These are phyloP conservation scores for Cordyceps tenuipes DNA, from an alignment of 2,329 filamentous ascomycete species.

Conservation along the genomic window DNA sequence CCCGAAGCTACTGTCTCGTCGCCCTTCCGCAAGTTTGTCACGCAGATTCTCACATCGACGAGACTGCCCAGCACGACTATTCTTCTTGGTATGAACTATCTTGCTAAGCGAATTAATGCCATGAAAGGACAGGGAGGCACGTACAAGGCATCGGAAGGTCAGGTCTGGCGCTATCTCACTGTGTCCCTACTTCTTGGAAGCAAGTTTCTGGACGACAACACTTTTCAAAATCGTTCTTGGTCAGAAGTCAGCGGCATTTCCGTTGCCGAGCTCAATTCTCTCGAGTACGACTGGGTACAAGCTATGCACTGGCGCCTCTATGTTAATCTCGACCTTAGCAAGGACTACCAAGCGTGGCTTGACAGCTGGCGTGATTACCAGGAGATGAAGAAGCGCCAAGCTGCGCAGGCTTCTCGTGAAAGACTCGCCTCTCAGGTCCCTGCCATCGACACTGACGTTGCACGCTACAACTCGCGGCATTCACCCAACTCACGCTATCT, in stretches of 20 bases:
- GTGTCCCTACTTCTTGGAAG: slow-evolving; percentile 78
- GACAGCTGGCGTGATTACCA: slow-evolving; percentile 53
- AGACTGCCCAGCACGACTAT: slow-evolving; percentile 87
- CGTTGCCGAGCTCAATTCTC: slow-evolving; percentile 71
- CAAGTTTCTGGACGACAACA: slow-evolving; percentile 96
- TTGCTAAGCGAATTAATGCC: slow-evolving; percentile 74
- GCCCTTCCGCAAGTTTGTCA: slow-evolving; percentile 85
- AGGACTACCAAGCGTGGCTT: slow-evolving; percentile 59
- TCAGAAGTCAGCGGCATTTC: slow-evolving; percentile 88
- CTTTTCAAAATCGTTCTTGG: slow-evolving; percentile 95
- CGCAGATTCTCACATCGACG: slow-evolving; percentile 83
- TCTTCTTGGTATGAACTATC: slow-evolving; percentile 79
- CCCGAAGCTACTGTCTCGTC: slow-evolving; percentile 49
- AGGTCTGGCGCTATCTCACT: slow-evolving; percentile 82
- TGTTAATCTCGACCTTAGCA: slow-evolving; percentile 69
- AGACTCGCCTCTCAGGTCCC: slow-evolving; percentile 41
- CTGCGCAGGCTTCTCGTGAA: slow-evolving; percentile 40
- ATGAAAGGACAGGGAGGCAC: slow-evolving; percentile 45
- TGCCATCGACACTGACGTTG: slow-evolving; percentile 35
- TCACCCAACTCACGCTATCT: slow-evolving; percentile 39
- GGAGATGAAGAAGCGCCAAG: slow-evolving; percentile 45
- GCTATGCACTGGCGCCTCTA: slow-evolving; percentile 80
- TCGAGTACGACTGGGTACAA: slow-evolving; percentile 82
- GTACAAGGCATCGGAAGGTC: slow-evolving; percentile 54
- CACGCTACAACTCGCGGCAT: slow-evolving; percentile 29